These are phyloP conservation scores for Kwoniella mangroviensis DNA, from an alignment of 768 basidiomycete genomes.

Conservation along the genomic window DNA sequence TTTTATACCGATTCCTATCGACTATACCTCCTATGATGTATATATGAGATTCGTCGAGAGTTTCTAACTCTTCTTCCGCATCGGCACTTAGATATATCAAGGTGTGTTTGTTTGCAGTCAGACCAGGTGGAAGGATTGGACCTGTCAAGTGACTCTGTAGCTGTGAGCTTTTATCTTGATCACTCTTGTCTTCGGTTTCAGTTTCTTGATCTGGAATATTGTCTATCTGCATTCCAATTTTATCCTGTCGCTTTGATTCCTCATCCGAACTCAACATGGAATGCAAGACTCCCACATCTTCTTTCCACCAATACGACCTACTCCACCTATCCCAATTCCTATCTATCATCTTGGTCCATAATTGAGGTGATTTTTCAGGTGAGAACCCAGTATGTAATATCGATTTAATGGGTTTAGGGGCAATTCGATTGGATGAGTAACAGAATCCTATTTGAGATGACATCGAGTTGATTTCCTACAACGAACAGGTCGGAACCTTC, in stretches of 20 bases:
- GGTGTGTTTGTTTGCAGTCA: conserved; percentile 53
- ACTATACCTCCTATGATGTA: conserved; percentile 96
- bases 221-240: not conserved
- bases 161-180: not conserved
- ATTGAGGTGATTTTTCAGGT: conserved; percentile 24
- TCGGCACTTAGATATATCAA: conserved; percentile 95
- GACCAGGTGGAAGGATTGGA: conserved; percentile 16
- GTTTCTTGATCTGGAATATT: not conserved
- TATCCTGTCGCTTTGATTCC: not conserved
- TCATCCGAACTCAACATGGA: conserved; percentile 5
- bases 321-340: conserved; percentile 79
- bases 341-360: conserved; percentile 64
- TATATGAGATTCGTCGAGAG: conserved; percentile 78
- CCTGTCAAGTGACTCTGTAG: conserved; percentile 19
- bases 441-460: conserved; percentile 88
- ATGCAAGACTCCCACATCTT: conserved; percentile 59
- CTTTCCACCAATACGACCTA: conserved; percentile 70
- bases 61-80: conserved; percentile 79
- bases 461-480: conserved; percentile 86
- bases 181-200: not conserved
- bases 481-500: not conserved
- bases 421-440: conserved; percentile 82
- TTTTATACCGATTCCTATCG: conserved; percentile 97
- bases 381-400: conserved; percentile 78
- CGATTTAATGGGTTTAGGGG: conserved; percentile 70